Percentiles rank a stretch among this genome's conserved stretches.
Evolutionary conservation across 352 stramenopile species (phyloP).

Genomic region (Phytophthora rubi): DNA sequence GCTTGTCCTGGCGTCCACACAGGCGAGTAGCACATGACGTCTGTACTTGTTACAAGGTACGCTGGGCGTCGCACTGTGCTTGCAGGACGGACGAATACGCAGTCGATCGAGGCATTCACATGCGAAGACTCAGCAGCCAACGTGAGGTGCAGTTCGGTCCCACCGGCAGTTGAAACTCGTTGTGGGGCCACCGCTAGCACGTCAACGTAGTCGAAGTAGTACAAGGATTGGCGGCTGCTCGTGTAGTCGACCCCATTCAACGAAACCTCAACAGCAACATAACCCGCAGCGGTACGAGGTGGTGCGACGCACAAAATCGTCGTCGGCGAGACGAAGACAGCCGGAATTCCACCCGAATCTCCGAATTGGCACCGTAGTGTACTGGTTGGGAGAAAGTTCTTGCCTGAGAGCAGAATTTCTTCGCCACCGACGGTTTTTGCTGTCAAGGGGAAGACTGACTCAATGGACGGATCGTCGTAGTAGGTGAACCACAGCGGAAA

Average conservation of each 20-base stretch:
- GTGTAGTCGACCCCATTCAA: conserved; percentile 63
- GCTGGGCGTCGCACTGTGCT: conserved; percentile 28
- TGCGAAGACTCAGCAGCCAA: conserved; percentile 22
- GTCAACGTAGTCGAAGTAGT: conserved; percentile 44
- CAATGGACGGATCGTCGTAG: conserved; percentile 32
- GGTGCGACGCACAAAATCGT: conserved; percentile 41
- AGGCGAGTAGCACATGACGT: conserved; percentile 37
- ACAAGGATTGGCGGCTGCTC: conserved; percentile 24
- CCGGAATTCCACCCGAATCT: conserved; percentile 20
- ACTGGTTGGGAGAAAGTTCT: conserved; percentile 38
- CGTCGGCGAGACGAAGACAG: conserved; percentile 34
- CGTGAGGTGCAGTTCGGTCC: conserved; percentile 32
- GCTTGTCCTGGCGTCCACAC: conserved; percentile 35
- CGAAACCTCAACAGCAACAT: conserved; percentile 45
- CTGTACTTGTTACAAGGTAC: conserved; percentile 27
- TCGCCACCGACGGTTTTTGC: conserved; percentile 34
- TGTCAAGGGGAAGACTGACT: conserved; percentile 27
- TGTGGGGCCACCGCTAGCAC: conserved; percentile 33
- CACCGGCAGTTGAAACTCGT: conserved; percentile 33
- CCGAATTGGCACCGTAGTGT: conserved; percentile 48
- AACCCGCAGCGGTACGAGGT: conserved; percentile 27
- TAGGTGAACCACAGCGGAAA: conserved; percentile 38
- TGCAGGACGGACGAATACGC: conserved; percentile 37
- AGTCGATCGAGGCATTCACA: conserved; percentile 32
- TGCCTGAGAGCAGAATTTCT: conserved; percentile 37